Base-by-base conservation (phyloP, 2,329 filamentous ascomycete species). In the Paraconiothyrium sp. region DNA sequence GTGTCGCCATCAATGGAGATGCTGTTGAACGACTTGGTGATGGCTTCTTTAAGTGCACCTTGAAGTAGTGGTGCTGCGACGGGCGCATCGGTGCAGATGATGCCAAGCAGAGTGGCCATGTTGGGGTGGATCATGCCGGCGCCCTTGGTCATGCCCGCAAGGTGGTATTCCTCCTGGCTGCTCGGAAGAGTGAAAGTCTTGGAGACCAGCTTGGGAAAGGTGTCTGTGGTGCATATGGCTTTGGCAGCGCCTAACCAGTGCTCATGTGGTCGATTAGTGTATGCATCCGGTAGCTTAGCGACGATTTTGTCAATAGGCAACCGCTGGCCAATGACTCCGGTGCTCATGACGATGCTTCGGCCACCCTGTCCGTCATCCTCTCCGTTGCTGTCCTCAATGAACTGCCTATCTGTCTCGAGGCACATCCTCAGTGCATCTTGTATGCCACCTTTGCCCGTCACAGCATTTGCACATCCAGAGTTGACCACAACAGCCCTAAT, bases 71-170 rank as follows among this genome's bases (percentile, higher is more conserved):
- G 76, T 3, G 91, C 84, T 0, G 88, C 85, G 72, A 98, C 87
- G 34, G 93, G 91, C 0, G 91, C 94, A 72, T 99, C 95, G 14
- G 95, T 99, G 73, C 92, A 93, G 73, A 98, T 86, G 63, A 98
- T 91, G 57, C 92, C 93, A 39, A 99, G 88, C 37, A 98, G 87
- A 0, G 95, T 99, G 34, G 93, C 95, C 94, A 99, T 97, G 83
- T 99, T 98, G 51, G 95, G 95, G 76, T 97, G 94, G 78, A 99
- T 97, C 95, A 99, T 99, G 74, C 95, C 95, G 5, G 95, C 95
- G 60, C 95, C 95, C 83, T 99, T 99, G 73, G 94, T 97, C 88
- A 97, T 96, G 70, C 95, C 95, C 13, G 92, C 93, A 54, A 99
- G 90, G 70, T 87, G 86, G 82, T 97, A 99, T 77, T 90, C 89